Conservation (phyloP, 148 eudicot species). For the Pouteria glomerata region DNA sequence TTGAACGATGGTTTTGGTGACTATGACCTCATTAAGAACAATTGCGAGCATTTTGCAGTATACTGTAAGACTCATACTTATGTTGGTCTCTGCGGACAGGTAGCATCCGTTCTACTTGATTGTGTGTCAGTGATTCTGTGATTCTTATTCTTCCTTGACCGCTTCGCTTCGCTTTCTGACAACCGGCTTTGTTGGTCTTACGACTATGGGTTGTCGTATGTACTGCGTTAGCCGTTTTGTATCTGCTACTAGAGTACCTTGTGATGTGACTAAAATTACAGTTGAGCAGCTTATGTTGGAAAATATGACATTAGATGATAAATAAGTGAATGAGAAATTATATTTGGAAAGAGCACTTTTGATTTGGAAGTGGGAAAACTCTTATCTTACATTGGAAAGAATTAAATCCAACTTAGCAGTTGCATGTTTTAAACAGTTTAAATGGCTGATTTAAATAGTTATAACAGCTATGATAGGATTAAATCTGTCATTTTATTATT, state of each 20-base stretch:
- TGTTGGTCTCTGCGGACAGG: slow-evolving; percentile 90
- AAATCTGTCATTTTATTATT: too few relatives aligned
- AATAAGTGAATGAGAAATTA: too few relatives aligned
- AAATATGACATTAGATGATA: too few relatives aligned
- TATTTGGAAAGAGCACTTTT: too few relatives aligned
- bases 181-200: slow-evolving; percentile 47
- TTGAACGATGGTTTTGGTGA: slow-evolving; percentile 80
- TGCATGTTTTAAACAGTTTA: too few relatives aligned
- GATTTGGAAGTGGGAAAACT: too few relatives aligned
- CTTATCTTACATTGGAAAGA: too few relatives aligned
- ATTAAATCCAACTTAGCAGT: too few relatives aligned
- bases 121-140: too few relatives aligned
- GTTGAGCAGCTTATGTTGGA: slow-evolving; percentile 84
- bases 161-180: slow-evolving; percentile 65
- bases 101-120: slow-evolving; percentile 60
- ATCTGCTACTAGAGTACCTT: slow-evolving; percentile 70
- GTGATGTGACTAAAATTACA: slow-evolving; percentile 69
- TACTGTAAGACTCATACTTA: slow-evolving; percentile 71
- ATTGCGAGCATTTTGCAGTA: slow-evolving; percentile 91
- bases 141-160: slow-evolving; percentile 66
- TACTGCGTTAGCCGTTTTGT: slow-evolving; percentile 67
- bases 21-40: slow-evolving; percentile 80
- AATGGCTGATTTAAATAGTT: too few relatives aligned
- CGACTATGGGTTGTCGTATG: slow-evolving; percentile 58
- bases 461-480: too few relatives aligned